A percentile compares a stretch with the other conserved stretches of the same genome.
Evolutionary conservation across 176 grass and related monocot species (phyloP).

Genomic region (Carex scoparia): DNA sequence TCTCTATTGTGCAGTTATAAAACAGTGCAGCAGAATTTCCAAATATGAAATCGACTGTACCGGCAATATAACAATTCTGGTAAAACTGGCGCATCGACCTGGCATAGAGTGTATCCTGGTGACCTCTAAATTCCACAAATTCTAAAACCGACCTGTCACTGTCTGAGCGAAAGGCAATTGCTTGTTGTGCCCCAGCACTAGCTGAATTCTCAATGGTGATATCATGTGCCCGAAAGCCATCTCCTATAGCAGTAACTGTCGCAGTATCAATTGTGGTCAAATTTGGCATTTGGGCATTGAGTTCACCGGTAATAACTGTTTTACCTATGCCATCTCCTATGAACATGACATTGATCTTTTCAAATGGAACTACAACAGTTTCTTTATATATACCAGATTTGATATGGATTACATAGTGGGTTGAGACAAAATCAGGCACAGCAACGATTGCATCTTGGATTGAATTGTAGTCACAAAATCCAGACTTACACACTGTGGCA

Average conservation of each 20-base stretch:
- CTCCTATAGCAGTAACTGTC: conserved; percentile 39
- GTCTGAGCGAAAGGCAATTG: conserved; percentile 61
- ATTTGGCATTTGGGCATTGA: conserved; percentile 38
- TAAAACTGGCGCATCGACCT: conserved; percentile 72
- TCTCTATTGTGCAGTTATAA: conserved; percentile 56
- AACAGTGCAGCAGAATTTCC: conserved; percentile 70
- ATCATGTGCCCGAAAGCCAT: conserved; percentile 56
- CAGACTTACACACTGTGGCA: conserved; percentile 47
- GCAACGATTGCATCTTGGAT: conserved; percentile 52
- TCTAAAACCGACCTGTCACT: conserved; percentile 76
- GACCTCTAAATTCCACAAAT: conserved; percentile 62
- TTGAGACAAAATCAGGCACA: conserved; percentile 27
- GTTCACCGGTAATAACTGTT: conserved; percentile 47
- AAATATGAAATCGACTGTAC: conserved; percentile 77
- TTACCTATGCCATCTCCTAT: conserved; percentile 52
- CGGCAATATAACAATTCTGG: conserved; percentile 45
- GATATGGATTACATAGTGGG: conserved; percentile 39
- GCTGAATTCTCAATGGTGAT: conserved; percentile 74
- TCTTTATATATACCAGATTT: conserved; percentile 55
- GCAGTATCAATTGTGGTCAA: conserved; percentile 53
- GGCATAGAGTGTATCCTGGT: conserved; percentile 78
- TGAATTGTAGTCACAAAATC: conserved; percentile 32
- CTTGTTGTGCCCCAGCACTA: conserved; percentile 57
- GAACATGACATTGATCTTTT: conserved; percentile 61
- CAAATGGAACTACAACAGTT: conserved; percentile 40